Evolutionary conservation across 2,329 filamentous ascomycete genomes (phyloP).

Genomic region (Apiospora phragmitis): DNA sequence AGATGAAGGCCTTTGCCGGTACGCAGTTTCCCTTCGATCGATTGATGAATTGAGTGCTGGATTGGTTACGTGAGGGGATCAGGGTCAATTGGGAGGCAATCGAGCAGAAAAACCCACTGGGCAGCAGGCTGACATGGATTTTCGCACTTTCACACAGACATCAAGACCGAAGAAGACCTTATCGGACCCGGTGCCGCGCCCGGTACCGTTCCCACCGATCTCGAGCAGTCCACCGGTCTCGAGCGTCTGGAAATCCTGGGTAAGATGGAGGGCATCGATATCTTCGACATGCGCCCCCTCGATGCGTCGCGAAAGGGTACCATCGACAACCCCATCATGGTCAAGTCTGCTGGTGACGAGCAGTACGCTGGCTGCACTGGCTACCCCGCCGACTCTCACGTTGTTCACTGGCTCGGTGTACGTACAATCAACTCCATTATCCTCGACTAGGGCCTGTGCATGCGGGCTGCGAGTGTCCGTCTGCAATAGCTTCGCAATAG

Average conservation of each 20-base stretch:
- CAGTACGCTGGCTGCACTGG: constrained; percentile 97
- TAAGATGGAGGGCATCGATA: constrained; percentile 97
- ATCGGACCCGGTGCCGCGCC: constrained; percentile 76
- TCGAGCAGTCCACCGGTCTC: constrained; percentile 94
- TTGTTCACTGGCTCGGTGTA: constrained; percentile 88
- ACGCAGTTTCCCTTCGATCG: constrained; percentile 30
- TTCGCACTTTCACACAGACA: constrained; percentile 56
- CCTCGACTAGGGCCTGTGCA: not conserved
- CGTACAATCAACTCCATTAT: constrained; percentile 34
- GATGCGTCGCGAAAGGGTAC: constrained; percentile 92
- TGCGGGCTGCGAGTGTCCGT: not conserved
- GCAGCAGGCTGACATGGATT: constrained; percentile 1
- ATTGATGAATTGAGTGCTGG: constrained; percentile 17
- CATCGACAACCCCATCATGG: constrained; percentile 82
- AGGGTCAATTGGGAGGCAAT: not conserved
- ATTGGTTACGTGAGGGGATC: not conserved
- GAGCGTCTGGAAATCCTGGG: constrained; percentile 98
- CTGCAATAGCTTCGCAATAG: not conserved
- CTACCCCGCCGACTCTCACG: constrained; percentile 87
- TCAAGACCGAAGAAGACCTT: constrained; percentile 81
- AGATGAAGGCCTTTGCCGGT: constrained; percentile 47
- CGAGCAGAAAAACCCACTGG: not conserved
- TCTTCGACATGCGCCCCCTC: constrained; percentile 98
- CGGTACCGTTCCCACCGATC: constrained; percentile 87
- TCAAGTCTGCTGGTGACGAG: constrained; percentile 92